Conservation (phyloP, 2,329 filamentous ascomycete species). For the Chrysoporthe cubensis region DNA sequence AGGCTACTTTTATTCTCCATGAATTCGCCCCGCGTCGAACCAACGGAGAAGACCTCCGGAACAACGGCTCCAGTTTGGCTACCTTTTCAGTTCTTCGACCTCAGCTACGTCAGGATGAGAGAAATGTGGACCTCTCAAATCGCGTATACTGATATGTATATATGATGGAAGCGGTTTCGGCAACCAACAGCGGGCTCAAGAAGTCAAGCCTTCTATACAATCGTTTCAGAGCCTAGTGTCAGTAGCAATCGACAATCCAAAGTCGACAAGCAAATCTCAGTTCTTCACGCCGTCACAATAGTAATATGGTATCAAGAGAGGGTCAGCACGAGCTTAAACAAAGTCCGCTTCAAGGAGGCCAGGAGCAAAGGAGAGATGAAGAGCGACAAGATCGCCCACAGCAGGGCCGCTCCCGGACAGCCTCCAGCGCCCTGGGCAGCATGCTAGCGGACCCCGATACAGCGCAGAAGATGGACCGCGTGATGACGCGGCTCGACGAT, state of each 20-base stretch:
- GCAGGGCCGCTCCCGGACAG: slow-evolving; percentile 1
- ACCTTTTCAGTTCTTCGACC: neutral
- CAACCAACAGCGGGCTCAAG: neutral
- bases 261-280: neutral
- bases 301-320: neutral
- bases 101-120: neutral
- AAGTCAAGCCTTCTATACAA: neutral
- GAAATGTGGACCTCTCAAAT: neutral
- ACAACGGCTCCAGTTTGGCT: neutral
- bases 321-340: neutral
- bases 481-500: slow-evolving; percentile 20
- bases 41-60: neutral
- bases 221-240: neutral
- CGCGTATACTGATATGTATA: neutral
- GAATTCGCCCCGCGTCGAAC: neutral
- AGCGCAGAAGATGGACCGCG: slow-evolving; percentile 12
- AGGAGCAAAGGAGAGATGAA: neutral
- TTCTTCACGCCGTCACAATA: neutral
- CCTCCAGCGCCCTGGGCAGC: slow-evolving; percentile 14
- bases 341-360: neutral
- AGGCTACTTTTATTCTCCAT: neutral
- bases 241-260: neutral
- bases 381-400: neutral
- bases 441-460: slow-evolving; percentile 20
- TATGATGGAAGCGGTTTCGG: neutral